Evolutionary conservation across 768 basidiomycete species (phyloP).

Genomic region (Porpolomopsis calyptriformis): DNA sequence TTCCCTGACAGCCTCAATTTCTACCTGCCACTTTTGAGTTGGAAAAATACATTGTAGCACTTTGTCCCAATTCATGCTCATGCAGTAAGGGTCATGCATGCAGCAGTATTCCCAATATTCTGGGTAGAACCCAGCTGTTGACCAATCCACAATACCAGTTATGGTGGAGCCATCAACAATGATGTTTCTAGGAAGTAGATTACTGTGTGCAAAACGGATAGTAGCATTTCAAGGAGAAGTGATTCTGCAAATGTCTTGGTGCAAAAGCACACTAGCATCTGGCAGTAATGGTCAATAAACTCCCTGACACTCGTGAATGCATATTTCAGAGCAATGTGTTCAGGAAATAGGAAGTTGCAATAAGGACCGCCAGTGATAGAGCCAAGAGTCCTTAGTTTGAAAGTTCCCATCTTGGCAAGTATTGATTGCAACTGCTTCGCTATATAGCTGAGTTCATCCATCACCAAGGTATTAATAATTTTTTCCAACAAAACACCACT

Average conservation of each 20-base stretch:
- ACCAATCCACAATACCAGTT: constrained; percentile 30
- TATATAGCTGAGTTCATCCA: constrained; percentile 15
- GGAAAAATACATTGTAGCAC: constrained; percentile 15
- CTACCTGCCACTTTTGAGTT: constrained; percentile 11
- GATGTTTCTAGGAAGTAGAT: constrained; percentile 34
- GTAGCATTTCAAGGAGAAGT: constrained; percentile 10
- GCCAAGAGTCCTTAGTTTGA: constrained; percentile 11
- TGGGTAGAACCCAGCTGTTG: constrained; percentile 25
- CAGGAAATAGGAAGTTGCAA: constrained; percentile 13
- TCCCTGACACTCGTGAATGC: constrained; percentile 14
- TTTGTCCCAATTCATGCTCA: constrained; percentile 14
- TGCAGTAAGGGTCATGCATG: constrained; percentile 16
- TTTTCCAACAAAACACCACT: constrained; percentile 18
- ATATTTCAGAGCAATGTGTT: constrained; percentile 6
- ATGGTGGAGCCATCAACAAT: constrained; percentile 23
- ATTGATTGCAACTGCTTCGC: constrained; percentile 15
- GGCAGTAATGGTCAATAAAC: constrained; percentile 15
- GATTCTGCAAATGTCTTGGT: constrained; percentile 11
- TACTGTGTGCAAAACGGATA: constrained; percentile 28
- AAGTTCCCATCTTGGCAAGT: constrained; percentile 12
- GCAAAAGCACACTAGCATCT: constrained; percentile 13
- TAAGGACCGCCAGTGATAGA: constrained; percentile 16
- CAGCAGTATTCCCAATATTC: constrained; percentile 25
- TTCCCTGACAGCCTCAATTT: constrained; percentile 12
- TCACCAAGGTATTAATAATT: constrained; percentile 16